A percentile compares a stretch with the other conserved stretches of the same genome.
Evolutionary conservation across 768 basidiomycete species (phyloP).

Genomic region (Mycena capillaripes): DNA sequence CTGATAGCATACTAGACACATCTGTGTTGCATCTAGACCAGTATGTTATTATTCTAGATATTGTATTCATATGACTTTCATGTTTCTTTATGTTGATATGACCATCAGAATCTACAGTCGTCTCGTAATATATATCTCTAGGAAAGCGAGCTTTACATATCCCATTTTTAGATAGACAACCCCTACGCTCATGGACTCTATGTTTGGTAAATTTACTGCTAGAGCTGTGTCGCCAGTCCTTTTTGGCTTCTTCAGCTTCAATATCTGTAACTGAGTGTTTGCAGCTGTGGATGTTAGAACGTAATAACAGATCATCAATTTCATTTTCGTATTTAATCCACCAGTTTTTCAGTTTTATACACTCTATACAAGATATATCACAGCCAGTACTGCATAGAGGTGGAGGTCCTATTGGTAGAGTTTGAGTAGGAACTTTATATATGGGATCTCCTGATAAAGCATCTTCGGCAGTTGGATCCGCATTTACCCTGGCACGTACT

Average conservation of each 20-base stretch:
- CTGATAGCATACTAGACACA: not conserved
- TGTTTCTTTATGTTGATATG: not conserved
- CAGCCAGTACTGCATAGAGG: not conserved
- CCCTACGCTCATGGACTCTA: not conserved
- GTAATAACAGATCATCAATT: slow-evolving; percentile 38
- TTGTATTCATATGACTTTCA: not conserved
- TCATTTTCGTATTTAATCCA: slow-evolving; percentile 15
- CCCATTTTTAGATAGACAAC: not conserved
- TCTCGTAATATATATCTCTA: not conserved
- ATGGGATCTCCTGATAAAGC: slow-evolving; percentile 6
- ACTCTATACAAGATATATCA: slow-evolving; percentile 16
- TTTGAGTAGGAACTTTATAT: slow-evolving; percentile 39
- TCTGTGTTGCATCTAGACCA: not conserved
- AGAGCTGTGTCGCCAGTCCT: not conserved
- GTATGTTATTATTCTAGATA: not conserved
- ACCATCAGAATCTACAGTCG: not conserved
- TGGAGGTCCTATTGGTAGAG: slow-evolving; percentile 42
- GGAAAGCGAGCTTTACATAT: not conserved
- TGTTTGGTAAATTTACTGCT: not conserved
- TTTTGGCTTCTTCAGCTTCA: not conserved
- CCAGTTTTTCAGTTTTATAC: slow-evolving; percentile 26
- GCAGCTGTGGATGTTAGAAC: slow-evolving; percentile 40
- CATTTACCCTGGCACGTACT: slow-evolving; percentile 7
- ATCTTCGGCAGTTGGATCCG: not conserved
- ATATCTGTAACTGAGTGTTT: not conserved